Evolutionary conservation across 768 basidiomycete genomes (phyloP).

Genomic region (Lactarius sanguifluus): DNA sequence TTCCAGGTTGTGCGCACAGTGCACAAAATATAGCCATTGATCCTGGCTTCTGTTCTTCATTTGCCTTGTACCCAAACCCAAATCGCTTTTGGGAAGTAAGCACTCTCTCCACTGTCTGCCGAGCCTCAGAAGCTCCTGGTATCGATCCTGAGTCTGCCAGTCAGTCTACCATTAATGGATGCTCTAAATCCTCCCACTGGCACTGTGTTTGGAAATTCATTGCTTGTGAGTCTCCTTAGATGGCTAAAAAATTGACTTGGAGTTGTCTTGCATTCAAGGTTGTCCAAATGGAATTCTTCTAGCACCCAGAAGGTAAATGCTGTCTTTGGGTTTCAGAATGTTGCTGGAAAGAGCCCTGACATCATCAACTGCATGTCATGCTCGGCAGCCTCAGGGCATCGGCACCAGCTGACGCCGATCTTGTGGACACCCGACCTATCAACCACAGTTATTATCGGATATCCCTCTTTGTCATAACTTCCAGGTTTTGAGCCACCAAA

Average conservation of each 20-base stretch:
- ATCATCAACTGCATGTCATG: neutral
- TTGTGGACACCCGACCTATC: slow-evolving; percentile 1
- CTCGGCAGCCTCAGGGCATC: neutral
- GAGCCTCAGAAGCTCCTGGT: too few relatives aligned
- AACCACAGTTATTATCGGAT: neutral
- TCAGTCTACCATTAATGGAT: neutral
- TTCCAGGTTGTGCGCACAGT: neutral
- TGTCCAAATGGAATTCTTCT: too few relatives aligned
- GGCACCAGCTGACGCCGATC: slow-evolving; percentile 4
- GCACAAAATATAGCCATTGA: slow-evolving; percentile 6
- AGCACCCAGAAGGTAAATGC: too few relatives aligned
- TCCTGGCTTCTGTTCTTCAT: neutral
- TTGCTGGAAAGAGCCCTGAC: too few relatives aligned
- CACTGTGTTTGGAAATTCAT: slow-evolving; percentile 4
- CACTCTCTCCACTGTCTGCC: too few relatives aligned
- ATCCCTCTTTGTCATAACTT: neutral
- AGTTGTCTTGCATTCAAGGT: too few relatives aligned
- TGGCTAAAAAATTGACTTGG: neutral
- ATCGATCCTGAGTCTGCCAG: neutral
- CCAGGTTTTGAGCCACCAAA: neutral
- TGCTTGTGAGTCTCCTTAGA: neutral
- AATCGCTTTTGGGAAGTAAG: neutral
- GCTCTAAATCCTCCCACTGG: neutral
- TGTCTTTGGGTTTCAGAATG: too few relatives aligned
- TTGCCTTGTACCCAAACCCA: neutral